These are phyloP conservation scores for Euphorbia pulcherrima DNA, from an alignment of 345 rosid species.

Conservation along the genomic window DNA sequence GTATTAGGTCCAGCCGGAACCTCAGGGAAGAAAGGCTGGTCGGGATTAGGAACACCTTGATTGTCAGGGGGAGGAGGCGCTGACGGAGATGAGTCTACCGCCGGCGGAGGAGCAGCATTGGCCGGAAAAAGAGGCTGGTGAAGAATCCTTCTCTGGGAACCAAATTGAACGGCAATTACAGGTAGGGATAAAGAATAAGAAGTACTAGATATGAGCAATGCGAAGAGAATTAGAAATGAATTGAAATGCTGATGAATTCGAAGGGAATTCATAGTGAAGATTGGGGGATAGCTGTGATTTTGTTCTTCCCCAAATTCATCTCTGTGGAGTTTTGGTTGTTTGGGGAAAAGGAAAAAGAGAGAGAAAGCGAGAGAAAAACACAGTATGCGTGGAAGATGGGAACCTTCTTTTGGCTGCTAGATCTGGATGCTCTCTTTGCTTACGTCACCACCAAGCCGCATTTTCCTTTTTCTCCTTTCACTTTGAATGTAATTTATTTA, in stretches of 20 bases:
- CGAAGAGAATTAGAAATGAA: slow-evolving; percentile 21
- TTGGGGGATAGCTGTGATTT: slow-evolving; percentile 28
- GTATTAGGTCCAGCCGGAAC: slow-evolving; percentile 49
- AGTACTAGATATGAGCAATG: neutral
- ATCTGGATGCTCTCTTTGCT: slow-evolving; percentile 55
- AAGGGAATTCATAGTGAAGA: slow-evolving; percentile 55
- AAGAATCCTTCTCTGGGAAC: slow-evolving; percentile 52
- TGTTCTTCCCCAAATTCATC: slow-evolving; percentile 46
- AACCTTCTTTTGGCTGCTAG: slow-evolving; percentile 62
- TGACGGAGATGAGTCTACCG: slow-evolving; percentile 21
- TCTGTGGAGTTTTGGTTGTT: slow-evolving; percentile 17
- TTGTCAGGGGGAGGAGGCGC: slow-evolving; percentile 53
- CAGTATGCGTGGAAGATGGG: slow-evolving; percentile 19
- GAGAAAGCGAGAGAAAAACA: slow-evolving; percentile 9
- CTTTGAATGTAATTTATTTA: neutral
- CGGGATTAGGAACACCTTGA: slow-evolving; percentile 41
- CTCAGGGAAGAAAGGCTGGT: slow-evolving; percentile 90
- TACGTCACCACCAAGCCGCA: slow-evolving; percentile 39
- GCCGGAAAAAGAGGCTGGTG: slow-evolving; percentile 88
- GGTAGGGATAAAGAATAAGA: neutral
- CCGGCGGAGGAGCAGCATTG: slow-evolving; percentile 51
- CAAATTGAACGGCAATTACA: neutral
- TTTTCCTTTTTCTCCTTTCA: neutral
- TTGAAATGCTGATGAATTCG: slow-evolving; percentile 12
- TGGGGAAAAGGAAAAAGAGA: neutral